These are phyloP conservation scores for Metarhizium anisopliae DNA, from an alignment of 2,329 filamentous ascomycete species.

Conservation along the genomic window DNA sequence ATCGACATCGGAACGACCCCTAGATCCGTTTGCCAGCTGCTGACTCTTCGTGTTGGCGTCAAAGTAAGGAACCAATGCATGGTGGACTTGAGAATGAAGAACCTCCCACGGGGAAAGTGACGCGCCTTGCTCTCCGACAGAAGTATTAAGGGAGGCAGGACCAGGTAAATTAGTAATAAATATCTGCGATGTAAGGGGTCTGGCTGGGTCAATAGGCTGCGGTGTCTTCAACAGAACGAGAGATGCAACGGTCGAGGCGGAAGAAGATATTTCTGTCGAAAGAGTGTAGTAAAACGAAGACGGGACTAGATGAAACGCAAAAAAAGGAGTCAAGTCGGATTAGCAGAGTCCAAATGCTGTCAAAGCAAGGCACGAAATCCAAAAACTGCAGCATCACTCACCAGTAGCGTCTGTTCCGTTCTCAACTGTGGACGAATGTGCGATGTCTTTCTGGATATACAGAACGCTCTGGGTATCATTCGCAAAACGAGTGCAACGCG, in stretches of 20 bases:
- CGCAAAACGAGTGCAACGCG: conserved; percentile 82
- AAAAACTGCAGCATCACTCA: conserved; percentile 20
- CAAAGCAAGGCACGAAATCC: neutral
- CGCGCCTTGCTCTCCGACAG: conserved; percentile 60
- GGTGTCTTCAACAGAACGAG: conserved; percentile 87
- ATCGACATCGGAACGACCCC: conserved; percentile 75
- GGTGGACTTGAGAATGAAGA: conserved; percentile 83
- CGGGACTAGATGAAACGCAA: conserved; percentile 23
- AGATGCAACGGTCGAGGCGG: conserved; percentile 72
- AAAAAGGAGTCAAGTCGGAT: conserved; percentile 6
- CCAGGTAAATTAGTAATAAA: conserved; percentile 90
- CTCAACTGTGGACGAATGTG: conserved; percentile 41
- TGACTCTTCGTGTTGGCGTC: conserved; percentile 88
- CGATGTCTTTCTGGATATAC: conserved; percentile 81
- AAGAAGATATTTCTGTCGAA: conserved; percentile 71
- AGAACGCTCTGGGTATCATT: conserved; percentile 79
- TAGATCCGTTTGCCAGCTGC: conserved; percentile 54
- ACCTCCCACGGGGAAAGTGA: conserved; percentile 82
- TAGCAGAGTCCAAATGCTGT: neutral
- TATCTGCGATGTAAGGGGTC: conserved; percentile 80
- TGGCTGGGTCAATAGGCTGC: conserved; percentile 72
- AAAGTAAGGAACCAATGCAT: conserved; percentile 90
- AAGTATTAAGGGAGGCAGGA: conserved; percentile 58
- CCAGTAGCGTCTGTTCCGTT: conserved; percentile 37
- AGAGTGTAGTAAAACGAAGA: conserved; percentile 66